A percentile compares a stretch with the other conserved stretches of the same genome.
These are phyloP conservation scores for Xylariaceae sp. DNA, from an alignment of 2,329 filamentous ascomycete genomes.

Conservation along the genomic window DNA sequence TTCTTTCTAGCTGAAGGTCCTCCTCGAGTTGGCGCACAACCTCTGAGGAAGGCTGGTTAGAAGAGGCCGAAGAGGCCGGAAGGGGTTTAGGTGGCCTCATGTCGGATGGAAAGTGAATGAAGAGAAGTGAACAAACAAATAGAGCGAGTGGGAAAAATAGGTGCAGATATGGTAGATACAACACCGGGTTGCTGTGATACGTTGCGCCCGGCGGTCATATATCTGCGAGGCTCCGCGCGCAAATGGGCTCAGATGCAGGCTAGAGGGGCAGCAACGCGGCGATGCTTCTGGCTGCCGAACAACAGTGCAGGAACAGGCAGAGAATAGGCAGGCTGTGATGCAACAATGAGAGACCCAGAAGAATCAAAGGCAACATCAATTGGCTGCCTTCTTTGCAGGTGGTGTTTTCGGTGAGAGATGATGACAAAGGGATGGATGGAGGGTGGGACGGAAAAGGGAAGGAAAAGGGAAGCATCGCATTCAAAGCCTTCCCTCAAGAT, in stretches of 20 bases:
- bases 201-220: neutral
- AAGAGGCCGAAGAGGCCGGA: neutral
- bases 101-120: neutral
- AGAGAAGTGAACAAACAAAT: neutral
- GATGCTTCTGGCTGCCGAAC: neutral
- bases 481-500: neutral
- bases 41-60: neutral
- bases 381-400: neutral
- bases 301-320: neutral
- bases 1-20: neutral
- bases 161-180: neutral
- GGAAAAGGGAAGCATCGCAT: neutral
- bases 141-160: neutral
- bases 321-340: neutral
- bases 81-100: neutral
- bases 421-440: neutral
- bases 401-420: neutral
- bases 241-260: neutral
- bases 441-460: neutral
- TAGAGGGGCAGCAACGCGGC: neutral
- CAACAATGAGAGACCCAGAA: neutral
- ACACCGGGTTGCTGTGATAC: conserved; percentile 1
- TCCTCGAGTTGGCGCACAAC: neutral
- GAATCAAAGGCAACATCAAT: neutral
- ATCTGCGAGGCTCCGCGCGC: conserved; percentile 3